Percentiles rank a stretch among this genome's conserved stretches.
phyloP scores from a whole-genome alignment of 2,329 filamentous ascomycete species.

The Dactylellina haptotyla region DNA sequence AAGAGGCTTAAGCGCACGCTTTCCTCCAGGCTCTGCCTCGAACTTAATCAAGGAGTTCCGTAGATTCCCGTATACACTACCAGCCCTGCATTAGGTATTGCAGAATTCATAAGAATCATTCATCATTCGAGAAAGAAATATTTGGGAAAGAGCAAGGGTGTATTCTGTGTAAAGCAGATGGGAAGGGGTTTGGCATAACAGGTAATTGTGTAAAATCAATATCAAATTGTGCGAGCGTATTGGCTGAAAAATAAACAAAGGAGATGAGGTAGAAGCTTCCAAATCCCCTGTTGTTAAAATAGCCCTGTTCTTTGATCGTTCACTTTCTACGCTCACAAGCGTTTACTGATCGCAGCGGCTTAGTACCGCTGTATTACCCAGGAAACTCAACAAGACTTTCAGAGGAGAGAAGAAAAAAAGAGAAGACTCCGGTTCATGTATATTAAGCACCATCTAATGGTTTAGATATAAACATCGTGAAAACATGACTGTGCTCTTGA shows the following conservation, averaged over 20 bases:
- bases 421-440: slow-evolving; percentile 33
- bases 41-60: slow-evolving; percentile 26
- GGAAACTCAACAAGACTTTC: no score
- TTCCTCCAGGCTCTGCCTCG: slow-evolving; percentile 30
- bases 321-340: not conserved
- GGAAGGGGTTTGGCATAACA: no score
- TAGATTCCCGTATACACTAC: slow-evolving; percentile 6
- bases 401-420: not conserved
- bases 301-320: slow-evolving; percentile 22
- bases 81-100: slow-evolving; percentile 43
- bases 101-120: slow-evolving; percentile 55
- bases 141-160: not conserved
- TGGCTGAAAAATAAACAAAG: slow-evolving; percentile 21
- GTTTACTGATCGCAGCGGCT: no score
- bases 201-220: no score
- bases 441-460: slow-evolving; percentile 29
- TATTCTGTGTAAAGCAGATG: not conserved
- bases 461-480: slow-evolving; percentile 27
- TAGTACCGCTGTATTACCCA: no score
- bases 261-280: slow-evolving; percentile 40
- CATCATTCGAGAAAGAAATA: slow-evolving; percentile 49
- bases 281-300: slow-evolving; percentile 28
- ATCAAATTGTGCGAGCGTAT: not conserved
- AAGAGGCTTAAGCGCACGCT: not conserved
- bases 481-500: slow-evolving; percentile 1